Evolutionary conservation across 2,329 filamentous ascomycete species (phyloP).

Genomic region (Xylaria sp.): DNA sequence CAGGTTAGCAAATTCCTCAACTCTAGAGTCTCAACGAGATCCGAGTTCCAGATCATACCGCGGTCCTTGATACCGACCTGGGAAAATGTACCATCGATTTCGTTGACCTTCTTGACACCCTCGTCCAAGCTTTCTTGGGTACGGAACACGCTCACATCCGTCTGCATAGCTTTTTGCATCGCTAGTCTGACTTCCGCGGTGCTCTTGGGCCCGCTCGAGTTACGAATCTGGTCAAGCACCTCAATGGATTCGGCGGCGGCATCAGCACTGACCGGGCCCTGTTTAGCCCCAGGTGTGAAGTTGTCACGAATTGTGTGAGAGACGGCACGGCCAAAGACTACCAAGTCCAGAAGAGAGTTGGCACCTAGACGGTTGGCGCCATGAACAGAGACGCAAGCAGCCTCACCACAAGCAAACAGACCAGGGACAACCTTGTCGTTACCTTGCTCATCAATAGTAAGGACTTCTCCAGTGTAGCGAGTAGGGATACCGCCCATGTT

Average conservation of each 20-base stretch:
- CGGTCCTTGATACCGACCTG: constrained; percentile 96
- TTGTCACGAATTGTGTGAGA: constrained; percentile 97
- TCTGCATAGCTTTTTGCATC: constrained; percentile 99
- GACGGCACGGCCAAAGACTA: constrained; percentile 97
- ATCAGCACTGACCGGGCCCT: constrained; percentile 82
- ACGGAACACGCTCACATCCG: constrained; percentile 95
- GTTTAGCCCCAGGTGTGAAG: constrained; percentile 82
- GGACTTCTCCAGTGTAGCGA: constrained; percentile 94
- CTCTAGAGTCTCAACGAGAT: constrained; percentile 95
- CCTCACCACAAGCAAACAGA: constrained; percentile 96
- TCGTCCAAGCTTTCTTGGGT: constrained; percentile 93
- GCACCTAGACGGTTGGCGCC: constrained; percentile 97
- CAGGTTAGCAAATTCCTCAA: constrained; percentile 95
- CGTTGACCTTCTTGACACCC: constrained; percentile 86
- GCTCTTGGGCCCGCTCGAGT: constrained; percentile 82
- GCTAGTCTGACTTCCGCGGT: constrained; percentile 87
- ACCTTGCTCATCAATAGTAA: constrained; percentile 85
- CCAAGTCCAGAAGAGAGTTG: constrained; percentile 96
- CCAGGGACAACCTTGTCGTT: constrained; percentile 94
- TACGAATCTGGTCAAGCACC: constrained; percentile 86
- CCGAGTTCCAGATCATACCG: constrained; percentile 99
- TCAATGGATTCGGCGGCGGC: constrained; percentile 88
- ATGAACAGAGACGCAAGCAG: constrained; percentile 96
- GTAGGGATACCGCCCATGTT: constrained; percentile 99
- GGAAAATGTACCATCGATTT: constrained; percentile 82